Conservation (phyloP, 345 rosid species). For the Rhodomyrtus tomentosa region DNA sequence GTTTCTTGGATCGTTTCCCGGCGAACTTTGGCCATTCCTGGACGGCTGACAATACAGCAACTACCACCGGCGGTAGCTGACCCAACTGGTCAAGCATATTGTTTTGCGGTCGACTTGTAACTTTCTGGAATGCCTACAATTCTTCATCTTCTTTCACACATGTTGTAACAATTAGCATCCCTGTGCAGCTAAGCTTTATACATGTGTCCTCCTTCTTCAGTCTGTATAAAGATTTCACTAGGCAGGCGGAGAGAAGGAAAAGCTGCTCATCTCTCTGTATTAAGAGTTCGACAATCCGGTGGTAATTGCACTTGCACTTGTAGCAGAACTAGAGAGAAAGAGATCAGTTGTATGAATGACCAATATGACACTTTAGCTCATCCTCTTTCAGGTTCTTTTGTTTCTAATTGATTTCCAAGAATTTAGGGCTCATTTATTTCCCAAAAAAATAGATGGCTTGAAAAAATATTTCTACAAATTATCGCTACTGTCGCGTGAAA, state of each 20-base stretch:
- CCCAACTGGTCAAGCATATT: not conserved
- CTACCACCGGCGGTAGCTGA: slow-evolving; percentile 40
- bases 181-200: not conserved
- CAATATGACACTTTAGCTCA: not conserved
- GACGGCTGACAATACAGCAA: slow-evolving; percentile 23
- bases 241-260: not conserved
- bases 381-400: not conserved
- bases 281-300: not conserved
- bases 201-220: not conserved
- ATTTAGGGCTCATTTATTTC: not conserved
- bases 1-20: slow-evolving; percentile 40
- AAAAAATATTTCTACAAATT: too few relatives aligned
- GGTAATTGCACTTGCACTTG: not conserved
- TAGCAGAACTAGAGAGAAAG: not conserved
- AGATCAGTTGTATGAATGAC: not conserved
- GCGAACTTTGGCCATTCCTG: slow-evolving; percentile 49
- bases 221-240: not conserved
- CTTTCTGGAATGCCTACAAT: not conserved
- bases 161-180: not conserved
- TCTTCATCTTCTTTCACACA: not conserved
- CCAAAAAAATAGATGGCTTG: too few relatives aligned
- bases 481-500: too few relatives aligned
- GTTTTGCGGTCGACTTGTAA: not conserved
- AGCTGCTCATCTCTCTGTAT: not conserved
- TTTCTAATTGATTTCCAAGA: not conserved